Evolutionary conservation across 805 yeast genomes (phyloP).

Genomic region (Phaffomyces opuntiae): DNA sequence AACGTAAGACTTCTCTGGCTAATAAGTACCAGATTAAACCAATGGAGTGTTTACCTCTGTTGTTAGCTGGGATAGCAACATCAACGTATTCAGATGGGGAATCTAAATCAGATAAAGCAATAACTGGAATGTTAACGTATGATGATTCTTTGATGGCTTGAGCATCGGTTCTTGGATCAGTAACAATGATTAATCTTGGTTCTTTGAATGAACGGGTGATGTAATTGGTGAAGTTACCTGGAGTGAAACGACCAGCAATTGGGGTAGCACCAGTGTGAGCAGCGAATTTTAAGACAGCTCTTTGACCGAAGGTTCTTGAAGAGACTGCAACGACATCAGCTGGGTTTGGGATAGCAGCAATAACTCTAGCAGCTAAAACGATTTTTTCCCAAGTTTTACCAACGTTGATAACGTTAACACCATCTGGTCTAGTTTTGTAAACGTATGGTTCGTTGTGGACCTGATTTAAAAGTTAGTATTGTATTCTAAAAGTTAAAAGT

Average conservation of each 20-base stretch:
- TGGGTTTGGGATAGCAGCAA: constrained; percentile 98
- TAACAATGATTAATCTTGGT: constrained; percentile 98
- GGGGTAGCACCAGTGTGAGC: constrained; percentile 99
- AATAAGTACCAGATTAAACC: constrained; percentile 99
- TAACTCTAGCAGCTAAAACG: constrained; percentile 98
- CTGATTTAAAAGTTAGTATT: constrained; percentile 31
- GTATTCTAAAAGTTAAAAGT: not conserved
- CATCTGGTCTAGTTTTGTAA: constrained; percentile 98
- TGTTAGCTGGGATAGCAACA: constrained; percentile 99
- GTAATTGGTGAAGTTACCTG: constrained; percentile 99
- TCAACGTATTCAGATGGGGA: constrained; percentile 98
- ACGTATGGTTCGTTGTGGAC: constrained; percentile 97
- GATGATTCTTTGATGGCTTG: constrained; percentile 99
- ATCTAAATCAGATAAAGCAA: constrained; percentile 97
- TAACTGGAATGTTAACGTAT: constrained; percentile 99
- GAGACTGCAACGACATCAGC: constrained; percentile 98
- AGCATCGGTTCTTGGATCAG: constrained; percentile 99
- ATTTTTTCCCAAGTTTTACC: constrained; percentile 99
- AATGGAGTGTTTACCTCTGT: constrained; percentile 99
- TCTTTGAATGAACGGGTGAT: constrained; percentile 99
- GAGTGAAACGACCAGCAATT: constrained; percentile 99
- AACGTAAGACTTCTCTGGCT: constrained; percentile 98
- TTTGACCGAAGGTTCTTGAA: constrained; percentile 99
- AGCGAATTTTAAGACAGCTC: constrained; percentile 99
- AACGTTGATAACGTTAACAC: constrained; percentile 96